Evolutionary conservation across 1,284 basidiomycete species (phyloP).

Genomic region (Trichosporon asahii): DNA sequence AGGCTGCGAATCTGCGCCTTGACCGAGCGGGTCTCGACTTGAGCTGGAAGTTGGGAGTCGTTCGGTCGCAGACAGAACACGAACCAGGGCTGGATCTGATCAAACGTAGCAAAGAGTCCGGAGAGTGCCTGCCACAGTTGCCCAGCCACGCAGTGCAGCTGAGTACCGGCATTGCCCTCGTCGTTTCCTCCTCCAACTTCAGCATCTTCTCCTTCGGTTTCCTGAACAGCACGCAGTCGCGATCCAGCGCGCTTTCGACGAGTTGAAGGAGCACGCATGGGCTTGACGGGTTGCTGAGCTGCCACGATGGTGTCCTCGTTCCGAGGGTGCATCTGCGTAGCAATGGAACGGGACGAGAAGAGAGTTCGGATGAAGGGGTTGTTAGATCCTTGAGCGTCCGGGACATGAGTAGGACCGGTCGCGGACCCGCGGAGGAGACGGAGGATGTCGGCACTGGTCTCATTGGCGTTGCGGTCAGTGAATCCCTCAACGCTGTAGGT

Average conservation of each 20-base stretch:
- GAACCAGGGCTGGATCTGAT: constrained; percentile 88
- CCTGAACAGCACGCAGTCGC: constrained; percentile 57
- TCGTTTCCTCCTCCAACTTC: constrained; percentile 41
- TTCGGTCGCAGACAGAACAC: constrained; percentile 92
- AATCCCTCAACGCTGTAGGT: constrained; percentile 88
- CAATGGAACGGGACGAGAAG: constrained; percentile 82
- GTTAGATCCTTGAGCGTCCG: constrained; percentile 67
- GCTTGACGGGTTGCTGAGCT: constrained; percentile 86
- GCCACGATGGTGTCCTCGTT: constrained; percentile 92
- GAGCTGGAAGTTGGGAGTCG: constrained; percentile 88
- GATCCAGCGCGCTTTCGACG: constrained; percentile 64
- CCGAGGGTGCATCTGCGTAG: constrained; percentile 82
- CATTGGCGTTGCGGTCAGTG: constrained; percentile 83
- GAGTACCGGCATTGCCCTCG: constrained; percentile 66
- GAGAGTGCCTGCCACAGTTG: constrained; percentile 81
- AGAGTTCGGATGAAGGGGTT: constrained; percentile 89
- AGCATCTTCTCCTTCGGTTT: constrained; percentile 56
- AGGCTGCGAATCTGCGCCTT: constrained; percentile 85
- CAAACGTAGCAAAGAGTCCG: constrained; percentile 80
- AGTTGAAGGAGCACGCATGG: constrained; percentile 86
- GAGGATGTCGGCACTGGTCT: constrained; percentile 88
- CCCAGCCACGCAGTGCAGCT: constrained; percentile 69
- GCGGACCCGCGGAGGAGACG: constrained; percentile 69
- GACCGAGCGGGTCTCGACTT: constrained; percentile 84
- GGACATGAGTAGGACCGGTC: constrained; percentile 27